These are phyloP conservation scores for Ceratobasidium sp. DNA, from an alignment of 1,284 basidiomycete genomes.

Conservation along the genomic window DNA sequence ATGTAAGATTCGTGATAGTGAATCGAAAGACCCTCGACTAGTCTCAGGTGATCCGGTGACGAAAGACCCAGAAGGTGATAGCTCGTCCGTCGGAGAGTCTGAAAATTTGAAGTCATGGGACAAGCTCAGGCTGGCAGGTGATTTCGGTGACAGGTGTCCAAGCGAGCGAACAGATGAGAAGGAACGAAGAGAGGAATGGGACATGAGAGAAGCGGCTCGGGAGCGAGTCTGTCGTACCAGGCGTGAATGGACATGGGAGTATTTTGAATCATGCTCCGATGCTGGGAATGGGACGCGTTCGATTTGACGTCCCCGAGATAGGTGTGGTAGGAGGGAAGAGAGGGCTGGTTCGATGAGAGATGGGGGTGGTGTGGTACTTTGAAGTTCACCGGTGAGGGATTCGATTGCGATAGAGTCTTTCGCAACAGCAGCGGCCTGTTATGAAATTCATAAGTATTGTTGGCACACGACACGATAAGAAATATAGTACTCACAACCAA, in stretches of 20 bases:
- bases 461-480: neutral
- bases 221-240: slow-evolving; percentile 23
- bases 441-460: neutral
- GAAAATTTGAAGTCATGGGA: slow-evolving; percentile 5
- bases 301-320: neutral
- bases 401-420: neutral
- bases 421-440: neutral
- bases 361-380: slow-evolving; percentile 3
- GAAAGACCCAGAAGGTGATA: slow-evolving; percentile 16
- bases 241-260: neutral
- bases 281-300: neutral
- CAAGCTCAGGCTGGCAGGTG: slow-evolving; percentile 14
- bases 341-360: slow-evolving; percentile 15
- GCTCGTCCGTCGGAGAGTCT: slow-evolving; percentile 3
- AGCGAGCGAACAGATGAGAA: slow-evolving; percentile 36
- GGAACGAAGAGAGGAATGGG: slow-evolving; percentile 27
- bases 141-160: slow-evolving; percentile 27
- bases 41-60: neutral
- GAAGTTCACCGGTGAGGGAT: slow-evolving; percentile 1
- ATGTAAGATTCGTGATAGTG: slow-evolving; percentile 1
- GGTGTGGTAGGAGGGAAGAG: slow-evolving; percentile 1
- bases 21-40: neutral
- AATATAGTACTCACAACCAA: slow-evolving; percentile 9
- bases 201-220: slow-evolving; percentile 34
- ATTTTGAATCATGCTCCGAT: neutral